Base-by-base conservation (phyloP, 2,329 filamentous ascomycete species). In the Iodosphaeria phyllophila region DNA sequence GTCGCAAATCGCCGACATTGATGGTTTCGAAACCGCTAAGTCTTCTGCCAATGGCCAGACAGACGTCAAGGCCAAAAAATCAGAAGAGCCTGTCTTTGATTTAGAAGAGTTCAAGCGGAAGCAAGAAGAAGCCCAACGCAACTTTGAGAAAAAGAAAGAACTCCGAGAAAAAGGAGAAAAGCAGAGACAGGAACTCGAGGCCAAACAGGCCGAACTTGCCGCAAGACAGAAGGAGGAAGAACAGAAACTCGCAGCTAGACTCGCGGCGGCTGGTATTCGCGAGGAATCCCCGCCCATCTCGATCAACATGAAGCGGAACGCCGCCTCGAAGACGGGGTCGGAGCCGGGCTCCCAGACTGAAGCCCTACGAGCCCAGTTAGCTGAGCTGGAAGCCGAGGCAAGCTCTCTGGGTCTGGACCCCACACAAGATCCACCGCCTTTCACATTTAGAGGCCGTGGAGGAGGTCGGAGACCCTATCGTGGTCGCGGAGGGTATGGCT, bases 311-410 rank as follows among this genome's bases (percentile, higher is more conserved):
- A n/a, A n/a, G n/a, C n/a, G n/a, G n/a, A 14, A 16, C 6, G 12
- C 25, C 6, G 12, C 16, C 8, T 20, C 24, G 33, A 32, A 27
- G 10, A 40, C 34, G 5, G 35, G 35, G 3, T 39, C 37, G 22
- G 54, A 43, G 36, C 41, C 37, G 7, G 32, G 38, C 24, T 50
- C 58, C 4, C 58, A 70, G 36, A 74, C 74, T 2, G 67, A 72
- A 24, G 59, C 61, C 21, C 54, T 86, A n/a, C 68, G 70, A 22
- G 72, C 72, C 3, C 73, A 79, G 40, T 54, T 84, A 9, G 74
- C 74, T 2, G 67, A 63, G n/a, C 52, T 84, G 5, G 71, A 83
- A 41, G 70, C 68, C 13, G 77, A 83, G 47, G 77, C 77, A 9
- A 63, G 64, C 37, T 61, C 63, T 6, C 54, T 83, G 17, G 76